These are phyloP conservation scores for Stereum hirsutum DNA, from an alignment of 1,284 basidiomycete species.

Conservation along the genomic window DNA sequence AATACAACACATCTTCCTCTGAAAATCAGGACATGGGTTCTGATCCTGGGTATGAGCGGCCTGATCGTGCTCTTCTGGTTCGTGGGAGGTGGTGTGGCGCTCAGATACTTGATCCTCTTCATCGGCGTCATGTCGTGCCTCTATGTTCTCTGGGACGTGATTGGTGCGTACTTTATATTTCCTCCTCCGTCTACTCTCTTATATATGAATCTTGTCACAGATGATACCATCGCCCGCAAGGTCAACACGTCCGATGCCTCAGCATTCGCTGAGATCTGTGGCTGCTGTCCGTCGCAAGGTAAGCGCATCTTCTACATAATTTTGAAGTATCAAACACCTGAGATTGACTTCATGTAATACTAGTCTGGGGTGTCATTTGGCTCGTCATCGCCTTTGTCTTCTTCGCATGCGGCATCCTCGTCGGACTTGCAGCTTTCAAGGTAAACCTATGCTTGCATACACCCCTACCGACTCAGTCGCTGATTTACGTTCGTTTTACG, in stretches of 20 bases:
- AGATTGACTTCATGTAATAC: conserved; percentile 1
- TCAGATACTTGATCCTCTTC: conserved; percentile 78
- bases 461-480: neutral
- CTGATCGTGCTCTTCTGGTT: conserved; percentile 82
- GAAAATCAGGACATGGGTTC: conserved; percentile 62
- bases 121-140: conserved; percentile 93
- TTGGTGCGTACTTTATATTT: no score
- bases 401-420: conserved; percentile 76
- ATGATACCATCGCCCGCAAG: conserved; percentile 87
- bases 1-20: conserved; percentile 2
- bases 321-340: neutral
- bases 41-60: conserved; percentile 71
- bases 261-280: conserved; percentile 82
- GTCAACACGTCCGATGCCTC: conserved; percentile 90
- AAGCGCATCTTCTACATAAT: conserved; percentile 1
- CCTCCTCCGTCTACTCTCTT: no score
- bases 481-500: neutral
- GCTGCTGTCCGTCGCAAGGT: conserved; percentile 70
- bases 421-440: conserved; percentile 85
- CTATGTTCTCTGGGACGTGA: conserved; percentile 83
- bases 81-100: conserved; percentile 59
- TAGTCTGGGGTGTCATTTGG: conserved; percentile 90
- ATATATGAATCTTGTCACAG: no score
- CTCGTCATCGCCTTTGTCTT: conserved; percentile 74
- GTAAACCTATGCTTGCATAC: conserved; percentile 24